Base-by-base conservation (phyloP, 164 flowering plant genomes). In the Aristolochia contorta region DNA sequence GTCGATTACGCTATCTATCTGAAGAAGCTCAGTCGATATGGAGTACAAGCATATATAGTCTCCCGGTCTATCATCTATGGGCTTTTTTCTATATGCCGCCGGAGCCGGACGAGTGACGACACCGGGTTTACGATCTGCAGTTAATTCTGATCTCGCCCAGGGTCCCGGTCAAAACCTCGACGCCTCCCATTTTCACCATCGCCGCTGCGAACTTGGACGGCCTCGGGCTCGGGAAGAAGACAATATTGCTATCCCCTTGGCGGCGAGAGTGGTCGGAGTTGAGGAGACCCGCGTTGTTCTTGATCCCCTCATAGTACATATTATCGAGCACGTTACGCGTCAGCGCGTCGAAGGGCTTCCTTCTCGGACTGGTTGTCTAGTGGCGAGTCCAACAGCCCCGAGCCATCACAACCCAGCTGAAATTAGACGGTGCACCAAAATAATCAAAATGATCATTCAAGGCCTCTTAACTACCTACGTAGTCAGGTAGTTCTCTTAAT, bases 371-470 rank as follows among this genome's bases (percentile, higher is more conserved):
- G 65, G 49, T 65, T 70, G 4, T 72, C 75, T 0, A 80, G 69
- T 16, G 80, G 74, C 8, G 82, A 78, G n/a, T 82, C 77, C 0
- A 84, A 70, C 27, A 84, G 67, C 5, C 82, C 72, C 0, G 86
- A 84, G 0, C 65, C 89, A 63, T 84, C 89, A 62, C 86, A 84
- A 0, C 86, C 89, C 86, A n/a, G n/a, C n/a, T n/a, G n/a, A n/a
- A n/a, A n/a, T n/a, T n/a, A n/a, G n/a, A n/a, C n/a, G n/a, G n/a
- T n/a, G n/a, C n/a, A n/a, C n/a, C n/a, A n/a, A n/a, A n/a, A n/a
- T n/a, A n/a, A n/a, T n/a, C n/a, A n/a, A n/a, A n/a, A n/a, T n/a
- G n/a, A n/a, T n/a, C n/a, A n/a, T n/a, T n/a, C n/a, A n/a, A n/a
- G n/a, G n/a, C n/a, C n/a, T n/a, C n/a, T n/a, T n/a, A n/a, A n/a